These are phyloP conservation scores for Xylaria telfairii DNA, from an alignment of 495 filamentous ascomycete genomes.

Conservation along the genomic window DNA sequence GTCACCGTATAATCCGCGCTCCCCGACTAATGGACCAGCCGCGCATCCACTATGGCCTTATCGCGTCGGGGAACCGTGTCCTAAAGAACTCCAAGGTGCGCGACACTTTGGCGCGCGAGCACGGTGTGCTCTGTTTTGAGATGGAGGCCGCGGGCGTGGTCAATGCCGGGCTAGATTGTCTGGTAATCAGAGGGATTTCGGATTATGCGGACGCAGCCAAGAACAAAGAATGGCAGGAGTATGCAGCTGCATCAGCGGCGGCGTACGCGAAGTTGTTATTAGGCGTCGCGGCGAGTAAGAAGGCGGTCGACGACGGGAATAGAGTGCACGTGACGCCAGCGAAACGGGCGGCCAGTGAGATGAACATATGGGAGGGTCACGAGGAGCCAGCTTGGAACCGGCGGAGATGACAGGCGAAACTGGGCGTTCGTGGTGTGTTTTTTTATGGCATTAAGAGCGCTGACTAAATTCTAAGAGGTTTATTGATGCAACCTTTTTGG, in stretches of 20 bases:
- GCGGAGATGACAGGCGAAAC: neutral
- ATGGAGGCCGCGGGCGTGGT: constrained; percentile 41
- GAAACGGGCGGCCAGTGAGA: neutral
- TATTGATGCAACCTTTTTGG: too few relatives aligned
- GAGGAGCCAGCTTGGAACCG: neutral
- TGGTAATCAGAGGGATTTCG: constrained; percentile 49
- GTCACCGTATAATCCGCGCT: neutral
- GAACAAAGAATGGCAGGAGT: constrained; percentile 38
- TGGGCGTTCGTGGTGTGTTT: too few relatives aligned
- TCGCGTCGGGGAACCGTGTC: constrained; percentile 48
- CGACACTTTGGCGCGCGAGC: constrained; percentile 10
- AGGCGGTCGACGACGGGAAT: neutral
- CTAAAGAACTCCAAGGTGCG: constrained; percentile 35
- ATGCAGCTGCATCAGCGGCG: constrained; percentile 32
- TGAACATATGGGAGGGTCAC: neutral
- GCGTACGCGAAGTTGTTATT: constrained; percentile 30
- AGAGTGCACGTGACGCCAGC: neutral
- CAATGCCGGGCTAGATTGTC: constrained; percentile 29
- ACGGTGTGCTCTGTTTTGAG: constrained; percentile 30
- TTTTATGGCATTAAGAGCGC: too few relatives aligned
- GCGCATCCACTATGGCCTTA: constrained; percentile 46
- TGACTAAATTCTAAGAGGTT: too few relatives aligned
- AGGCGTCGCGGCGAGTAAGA: neutral
- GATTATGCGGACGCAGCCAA: constrained; percentile 50
- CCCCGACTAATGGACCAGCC: neutral